Evolutionary conservation across 371 early-diverging fungal species (phyloP).

Genomic region (Furculomyces boomerangus): DNA sequence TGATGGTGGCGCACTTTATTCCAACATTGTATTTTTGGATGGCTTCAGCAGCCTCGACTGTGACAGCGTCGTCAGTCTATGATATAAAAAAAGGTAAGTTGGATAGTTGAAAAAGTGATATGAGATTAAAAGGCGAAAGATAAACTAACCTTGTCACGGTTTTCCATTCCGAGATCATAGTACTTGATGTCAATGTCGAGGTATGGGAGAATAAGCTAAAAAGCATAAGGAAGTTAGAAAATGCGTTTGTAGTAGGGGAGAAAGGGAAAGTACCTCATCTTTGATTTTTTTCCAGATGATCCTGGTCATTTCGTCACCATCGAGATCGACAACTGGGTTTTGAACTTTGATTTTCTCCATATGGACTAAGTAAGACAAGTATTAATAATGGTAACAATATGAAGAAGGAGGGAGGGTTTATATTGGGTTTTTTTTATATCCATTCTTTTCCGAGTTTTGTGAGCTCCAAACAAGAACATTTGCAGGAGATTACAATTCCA

Average conservation of each 20-base stretch:
- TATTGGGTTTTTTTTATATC: too few relatives aligned
- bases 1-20: conserved; percentile 98
- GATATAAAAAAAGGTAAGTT: too few relatives aligned
- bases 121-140: too few relatives aligned
- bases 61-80: conserved; percentile 85
- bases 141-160: conserved; percentile 52
- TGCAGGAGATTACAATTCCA: too few relatives aligned
- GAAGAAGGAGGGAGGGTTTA: too few relatives aligned
- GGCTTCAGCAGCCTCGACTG: conserved; percentile 89
- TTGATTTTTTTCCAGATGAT: conserved; percentile 91
- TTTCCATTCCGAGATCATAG: conserved; percentile 80
- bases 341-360: conserved; percentile 41
- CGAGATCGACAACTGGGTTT: conserved; percentile 76
- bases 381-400: too few relatives aligned
- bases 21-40: conserved; percentile 93
- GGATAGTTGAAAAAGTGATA: too few relatives aligned
- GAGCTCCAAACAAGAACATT: too few relatives aligned
- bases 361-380: too few relatives aligned
- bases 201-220: conserved; percentile 75
- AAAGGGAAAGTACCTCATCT: conserved; percentile 37
- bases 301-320: conserved; percentile 96
- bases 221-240: too few relatives aligned
- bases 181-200: conserved; percentile 86
- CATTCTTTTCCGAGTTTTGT: too few relatives aligned
- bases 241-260: too few relatives aligned